phyloP scores from a whole-genome alignment of 495 filamentous ascomycete genomes.

The Rostrohypoxylon terebratum region DNA sequence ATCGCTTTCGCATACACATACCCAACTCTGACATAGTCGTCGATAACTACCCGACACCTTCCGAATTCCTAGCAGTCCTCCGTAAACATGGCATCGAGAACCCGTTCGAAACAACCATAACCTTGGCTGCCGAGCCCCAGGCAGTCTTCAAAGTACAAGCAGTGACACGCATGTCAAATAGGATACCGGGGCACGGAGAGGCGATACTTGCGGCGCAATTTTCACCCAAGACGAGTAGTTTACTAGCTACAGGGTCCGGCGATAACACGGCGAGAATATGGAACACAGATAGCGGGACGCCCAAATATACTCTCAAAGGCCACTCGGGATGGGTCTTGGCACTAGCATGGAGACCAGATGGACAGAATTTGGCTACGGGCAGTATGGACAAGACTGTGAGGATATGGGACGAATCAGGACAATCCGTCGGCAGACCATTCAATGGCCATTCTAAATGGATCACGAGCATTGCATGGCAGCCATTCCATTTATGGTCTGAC shows the following conservation, averaged over 20 bases:
- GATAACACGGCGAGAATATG: conserved; percentile 93
- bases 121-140: conserved; percentile 86
- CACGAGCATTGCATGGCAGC: conserved; percentile 89
- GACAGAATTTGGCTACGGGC: conserved; percentile 84
- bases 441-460: conserved; percentile 96
- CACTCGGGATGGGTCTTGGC: conserved; percentile 94
- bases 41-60: conserved; percentile 74
- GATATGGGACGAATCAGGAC: conserved; percentile 89
- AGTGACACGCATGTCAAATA: conserved; percentile 87
- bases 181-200: conserved; percentile 91
- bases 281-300: conserved; percentile 96
- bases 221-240: conserved; percentile 81
- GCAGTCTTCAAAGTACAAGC: conserved; percentile 94
- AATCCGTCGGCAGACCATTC: conserved; percentile 77
- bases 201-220: conserved; percentile 91
- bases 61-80: conserved; percentile 59
- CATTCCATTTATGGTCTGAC: conserved; percentile 84
- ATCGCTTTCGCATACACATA: conserved; percentile 82
- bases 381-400: conserved; percentile 93
- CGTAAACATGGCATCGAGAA: conserved; percentile 62
- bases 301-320: conserved; percentile 87
- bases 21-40: conserved; percentile 69
- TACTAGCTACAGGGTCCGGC: conserved; percentile 89
- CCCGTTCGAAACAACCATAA: conserved; percentile 68
- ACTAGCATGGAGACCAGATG: conserved; percentile 87